Conservation (phyloP, 768 basidiomycete genomes). For the Gloeopeniophorella convolvens region DNA sequence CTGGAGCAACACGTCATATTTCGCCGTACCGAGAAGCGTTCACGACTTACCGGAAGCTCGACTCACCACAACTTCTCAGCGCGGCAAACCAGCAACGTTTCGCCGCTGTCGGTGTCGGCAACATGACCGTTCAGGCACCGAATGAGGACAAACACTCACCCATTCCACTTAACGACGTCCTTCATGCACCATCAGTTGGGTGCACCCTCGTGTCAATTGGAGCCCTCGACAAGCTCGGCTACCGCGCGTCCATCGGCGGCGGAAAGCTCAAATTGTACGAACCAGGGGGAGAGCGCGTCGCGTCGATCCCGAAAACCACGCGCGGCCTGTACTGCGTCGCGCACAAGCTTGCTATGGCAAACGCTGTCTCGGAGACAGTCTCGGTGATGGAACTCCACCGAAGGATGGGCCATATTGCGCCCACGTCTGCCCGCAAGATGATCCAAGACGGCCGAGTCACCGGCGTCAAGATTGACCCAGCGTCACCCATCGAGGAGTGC, state of each 20-base stretch:
- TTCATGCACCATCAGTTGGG: not conserved
- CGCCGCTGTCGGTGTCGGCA: not conserved
- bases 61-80: not conserved
- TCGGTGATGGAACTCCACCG: slow-evolving; percentile 24
- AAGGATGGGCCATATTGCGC: slow-evolving; percentile 32
- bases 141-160: not conserved
- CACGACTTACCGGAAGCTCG: too few species aligned
- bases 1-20: not conserved
- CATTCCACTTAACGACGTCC: not conserved
- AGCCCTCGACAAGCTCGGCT: not conserved
- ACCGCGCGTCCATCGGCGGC: not conserved
- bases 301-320: not conserved
- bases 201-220: not conserved
- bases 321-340: not conserved
- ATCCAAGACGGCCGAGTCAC: not conserved
- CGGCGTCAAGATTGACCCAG: not conserved
- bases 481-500: slow-evolving; percentile 26
- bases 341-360: not conserved
- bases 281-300: not conserved
- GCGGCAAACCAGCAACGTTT: not conserved
- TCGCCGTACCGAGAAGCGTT: not conserved
- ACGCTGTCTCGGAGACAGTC: slow-evolving; percentile 6
- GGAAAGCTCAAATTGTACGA: not conserved
- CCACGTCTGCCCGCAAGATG: slow-evolving; percentile 22
- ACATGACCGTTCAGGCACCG: not conserved